Evolutionary conservation across 2,329 filamentous ascomycete genomes (phyloP).

Genomic region (Hypoxylon sp.): DNA sequence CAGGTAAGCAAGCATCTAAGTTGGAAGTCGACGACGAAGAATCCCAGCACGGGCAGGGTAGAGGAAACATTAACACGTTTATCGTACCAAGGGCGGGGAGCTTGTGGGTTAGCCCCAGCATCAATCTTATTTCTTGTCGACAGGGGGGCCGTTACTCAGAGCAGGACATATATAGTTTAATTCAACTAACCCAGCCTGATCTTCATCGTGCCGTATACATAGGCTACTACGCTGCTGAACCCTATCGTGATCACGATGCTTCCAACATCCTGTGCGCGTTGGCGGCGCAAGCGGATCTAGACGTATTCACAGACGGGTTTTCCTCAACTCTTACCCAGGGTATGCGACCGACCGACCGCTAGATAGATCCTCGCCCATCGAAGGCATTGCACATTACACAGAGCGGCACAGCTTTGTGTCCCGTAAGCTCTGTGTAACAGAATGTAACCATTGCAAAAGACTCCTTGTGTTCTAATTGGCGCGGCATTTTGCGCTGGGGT

Average conservation of each 20-base stretch:
- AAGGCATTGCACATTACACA: slow-evolving; percentile 25
- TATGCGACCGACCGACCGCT: slow-evolving; percentile 27
- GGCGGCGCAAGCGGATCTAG: slow-evolving; percentile 15
- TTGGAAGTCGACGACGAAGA: slow-evolving; percentile 18
- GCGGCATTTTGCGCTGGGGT: slow-evolving; percentile 21
- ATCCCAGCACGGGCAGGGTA: slow-evolving; percentile 20
- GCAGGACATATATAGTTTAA: slow-evolving; percentile 26
- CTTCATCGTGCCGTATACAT: slow-evolving; percentile 6
- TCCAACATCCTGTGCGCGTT: slow-evolving; percentile 15
- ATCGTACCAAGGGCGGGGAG: slow-evolving; percentile 23
- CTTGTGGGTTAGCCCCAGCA: slow-evolving; percentile 22
- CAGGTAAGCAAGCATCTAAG: slow-evolving; percentile 3
- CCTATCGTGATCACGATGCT: slow-evolving; percentile 6
- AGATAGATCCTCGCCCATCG: slow-evolving; percentile 27
- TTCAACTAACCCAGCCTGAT: slow-evolving; percentile 24
- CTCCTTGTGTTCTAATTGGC: slow-evolving; percentile 29
- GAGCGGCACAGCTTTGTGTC: slow-evolving; percentile 21
- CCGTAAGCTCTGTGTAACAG: slow-evolving; percentile 33
- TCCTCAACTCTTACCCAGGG: slow-evolving; percentile 10
- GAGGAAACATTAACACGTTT: slow-evolving; percentile 30
- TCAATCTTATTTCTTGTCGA: slow-evolving; percentile 23
- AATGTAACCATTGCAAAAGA: slow-evolving; percentile 24
- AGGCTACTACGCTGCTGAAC: slow-evolving; percentile 19
- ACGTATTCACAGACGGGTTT: slow-evolving; percentile 13
- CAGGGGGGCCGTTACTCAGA: slow-evolving; percentile 9